Percentiles rank a stretch among this genome's conserved stretches.
Evolutionary conservation across 2,329 filamentous ascomycete species (phyloP).

Genomic region (Xylaria sp.): DNA sequence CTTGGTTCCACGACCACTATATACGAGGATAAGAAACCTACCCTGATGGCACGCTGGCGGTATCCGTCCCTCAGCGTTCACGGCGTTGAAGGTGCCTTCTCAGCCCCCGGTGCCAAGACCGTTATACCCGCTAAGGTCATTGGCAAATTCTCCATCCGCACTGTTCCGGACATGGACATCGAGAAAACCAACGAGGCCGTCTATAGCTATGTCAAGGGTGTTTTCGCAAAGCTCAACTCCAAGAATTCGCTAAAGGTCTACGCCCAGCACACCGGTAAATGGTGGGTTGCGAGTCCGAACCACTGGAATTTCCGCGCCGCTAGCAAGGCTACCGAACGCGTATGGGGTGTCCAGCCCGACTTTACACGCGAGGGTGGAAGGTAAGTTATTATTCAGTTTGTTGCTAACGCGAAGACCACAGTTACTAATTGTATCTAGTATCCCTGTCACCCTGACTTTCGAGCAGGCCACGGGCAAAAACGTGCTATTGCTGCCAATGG

Average conservation of each 20-base stretch:
- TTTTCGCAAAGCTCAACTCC: conserved; percentile 86
- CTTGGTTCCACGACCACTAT: conserved; percentile 90
- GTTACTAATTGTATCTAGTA: conserved; percentile 63
- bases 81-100: conserved; percentile 95
- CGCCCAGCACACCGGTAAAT: conserved; percentile 92
- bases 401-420: neutral
- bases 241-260: conserved; percentile 91
- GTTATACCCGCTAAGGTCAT: conserved; percentile 98
- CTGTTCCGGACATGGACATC: conserved; percentile 97
- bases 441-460: conserved; percentile 96
- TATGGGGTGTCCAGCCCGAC: conserved; percentile 93
- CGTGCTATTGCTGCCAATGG: conserved; percentile 94
- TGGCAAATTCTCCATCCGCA: conserved; percentile 98
- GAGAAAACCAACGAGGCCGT: conserved; percentile 88
- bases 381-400: conserved; percentile 56
- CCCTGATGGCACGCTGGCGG: conserved; percentile 95
- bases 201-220: conserved; percentile 82
- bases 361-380: conserved; percentile 95
- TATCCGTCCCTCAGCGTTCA: conserved; percentile 94
- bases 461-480: conserved; percentile 99
- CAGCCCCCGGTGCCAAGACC: conserved; percentile 92
- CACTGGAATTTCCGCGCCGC: conserved; percentile 99
- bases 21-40: conserved; percentile 86
- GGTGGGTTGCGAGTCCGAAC: conserved; percentile 98
- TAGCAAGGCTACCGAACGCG: conserved; percentile 93